phyloP scores from a whole-genome alignment of 169 alveolate genomes.

The Plasmodium gonderi region DNA sequence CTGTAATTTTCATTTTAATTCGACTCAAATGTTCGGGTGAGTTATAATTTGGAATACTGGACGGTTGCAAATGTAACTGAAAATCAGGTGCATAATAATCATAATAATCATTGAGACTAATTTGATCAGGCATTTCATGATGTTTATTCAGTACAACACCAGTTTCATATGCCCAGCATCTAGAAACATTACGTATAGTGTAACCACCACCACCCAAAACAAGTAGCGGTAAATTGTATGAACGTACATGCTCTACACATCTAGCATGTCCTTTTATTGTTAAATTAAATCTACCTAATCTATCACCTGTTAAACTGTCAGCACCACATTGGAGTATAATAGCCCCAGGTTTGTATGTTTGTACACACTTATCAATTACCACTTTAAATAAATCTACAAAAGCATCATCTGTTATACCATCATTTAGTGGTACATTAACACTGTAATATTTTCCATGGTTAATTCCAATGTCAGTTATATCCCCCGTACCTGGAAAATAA shows the following conservation, averaged over 20 bases:
- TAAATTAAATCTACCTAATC: slow-evolving; percentile 97
- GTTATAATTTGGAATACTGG: slow-evolving; percentile 94
- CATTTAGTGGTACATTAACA: slow-evolving; percentile 98
- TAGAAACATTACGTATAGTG: slow-evolving; percentile 98
- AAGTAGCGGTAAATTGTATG: slow-evolving; percentile 93
- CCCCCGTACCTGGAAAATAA: slow-evolving; percentile 99
- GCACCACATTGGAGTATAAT: slow-evolving; percentile 99
- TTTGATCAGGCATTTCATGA: slow-evolving; percentile 92
- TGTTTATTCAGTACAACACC: slow-evolving; percentile 93
- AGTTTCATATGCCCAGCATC: slow-evolving; percentile 99
- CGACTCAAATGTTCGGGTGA: slow-evolving; percentile 95
- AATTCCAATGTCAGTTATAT: slow-evolving; percentile 96
- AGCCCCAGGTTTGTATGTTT: slow-evolving; percentile 97
- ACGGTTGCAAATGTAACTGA: slow-evolving; percentile 94
- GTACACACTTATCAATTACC: slow-evolving; percentile 95
- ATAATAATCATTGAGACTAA: slow-evolving; percentile 95
- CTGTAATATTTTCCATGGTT: slow-evolving; percentile 96
- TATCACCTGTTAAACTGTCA: slow-evolving; percentile 96
- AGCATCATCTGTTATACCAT: slow-evolving; percentile 97
- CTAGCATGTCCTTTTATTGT: slow-evolving; percentile 98
- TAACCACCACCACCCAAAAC: slow-evolving; percentile 99
- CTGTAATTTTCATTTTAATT: slow-evolving; percentile 91
- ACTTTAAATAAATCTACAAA: slow-evolving; percentile 94
- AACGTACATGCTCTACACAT: slow-evolving; percentile 94
- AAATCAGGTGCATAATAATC: slow-evolving; percentile 97